Conservation (phyloP, 1,139 yeast genomes). For the Hyphopichia fennica region DNA sequence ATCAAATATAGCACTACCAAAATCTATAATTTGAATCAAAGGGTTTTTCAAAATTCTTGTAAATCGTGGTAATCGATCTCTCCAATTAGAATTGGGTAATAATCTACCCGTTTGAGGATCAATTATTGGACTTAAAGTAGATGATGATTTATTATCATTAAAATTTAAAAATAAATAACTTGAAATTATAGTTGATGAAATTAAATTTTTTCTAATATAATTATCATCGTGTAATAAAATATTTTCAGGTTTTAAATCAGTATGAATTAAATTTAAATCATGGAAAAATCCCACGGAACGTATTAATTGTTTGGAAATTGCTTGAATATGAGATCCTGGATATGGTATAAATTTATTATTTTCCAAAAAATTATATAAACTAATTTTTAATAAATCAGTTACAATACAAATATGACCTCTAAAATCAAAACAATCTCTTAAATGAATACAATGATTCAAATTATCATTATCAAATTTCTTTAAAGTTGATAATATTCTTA, state of each 20-base stretch:
- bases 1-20: slow-evolving; percentile 91
- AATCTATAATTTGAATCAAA: slow-evolving; percentile 85
- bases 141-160: slow-evolving; percentile 5
- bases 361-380: slow-evolving; percentile 86
- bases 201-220: slow-evolving; percentile 33
- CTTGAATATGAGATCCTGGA: slow-evolving; percentile 86
- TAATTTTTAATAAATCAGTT: slow-evolving; percentile 81
- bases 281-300: slow-evolving; percentile 87
- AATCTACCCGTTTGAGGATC: slow-evolving; percentile 13
- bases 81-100: neutral
- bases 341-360: slow-evolving; percentile 70
- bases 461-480: slow-evolving; percentile 75
- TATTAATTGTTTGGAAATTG: slow-evolving; percentile 81
- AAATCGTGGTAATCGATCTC: slow-evolving; percentile 26
- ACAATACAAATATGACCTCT: slow-evolving; percentile 93
- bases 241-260: slow-evolving; percentile 95
- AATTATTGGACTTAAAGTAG: slow-evolving; percentile 4
- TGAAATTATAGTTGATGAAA: slow-evolving; percentile 35
- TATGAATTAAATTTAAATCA: slow-evolving; percentile 86
- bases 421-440: slow-evolving; percentile 89
- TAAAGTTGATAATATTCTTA: slow-evolving; percentile 74
- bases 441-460: slow-evolving; percentile 68
- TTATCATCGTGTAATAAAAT: slow-evolving; percentile 70
- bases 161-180: slow-evolving; percentile 26
- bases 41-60: slow-evolving; percentile 71